Conservation (phyloP, 108 stramenopile genomes). For the Aurantiochytrium sp. region DNA sequence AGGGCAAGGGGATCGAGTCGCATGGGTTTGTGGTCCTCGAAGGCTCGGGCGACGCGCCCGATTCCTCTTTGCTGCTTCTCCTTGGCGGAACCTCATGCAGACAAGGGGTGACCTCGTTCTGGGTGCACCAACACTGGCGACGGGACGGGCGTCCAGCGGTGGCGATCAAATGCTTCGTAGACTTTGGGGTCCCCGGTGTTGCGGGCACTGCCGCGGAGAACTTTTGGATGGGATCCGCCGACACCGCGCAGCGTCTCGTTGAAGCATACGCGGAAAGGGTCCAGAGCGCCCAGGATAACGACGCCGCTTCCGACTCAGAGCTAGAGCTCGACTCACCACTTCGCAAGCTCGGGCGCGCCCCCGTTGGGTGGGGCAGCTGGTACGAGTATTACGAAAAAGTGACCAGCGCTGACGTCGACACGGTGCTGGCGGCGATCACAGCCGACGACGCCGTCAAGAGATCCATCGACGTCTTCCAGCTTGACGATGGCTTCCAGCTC, state of each 20-base stretch:
- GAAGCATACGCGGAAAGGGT: not conserved
- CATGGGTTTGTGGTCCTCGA: not conserved
- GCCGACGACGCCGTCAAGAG: not conserved
- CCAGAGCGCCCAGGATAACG: not conserved
- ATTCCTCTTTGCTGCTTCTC: not conserved
- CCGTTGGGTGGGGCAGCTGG: not conserved
- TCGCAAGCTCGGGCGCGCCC: not conserved
- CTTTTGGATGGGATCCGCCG: not conserved
- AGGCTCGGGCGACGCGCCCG: too few species aligned
- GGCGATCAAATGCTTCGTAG: not conserved
- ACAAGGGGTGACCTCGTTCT: not conserved
- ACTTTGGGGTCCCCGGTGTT: not conserved
- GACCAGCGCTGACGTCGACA: not conserved
- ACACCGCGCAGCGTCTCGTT: not conserved
- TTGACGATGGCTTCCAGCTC: not conserved
- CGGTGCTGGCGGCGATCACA: not conserved
- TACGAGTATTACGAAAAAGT: not conserved
- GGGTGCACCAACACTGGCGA: not conserved
- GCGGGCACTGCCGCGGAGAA: not conserved
- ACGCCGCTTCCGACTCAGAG: not conserved
- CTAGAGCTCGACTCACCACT: not conserved
- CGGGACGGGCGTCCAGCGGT: too few species aligned
- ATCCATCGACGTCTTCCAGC: not conserved
- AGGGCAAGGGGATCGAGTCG: not conserved
- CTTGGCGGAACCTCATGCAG: not conserved